Evolutionary conservation across 495 filamentous ascomycete genomes (phyloP), one percentile per base, ranked within the genome.

Genomic region (Penicillium arizonense): DNA sequence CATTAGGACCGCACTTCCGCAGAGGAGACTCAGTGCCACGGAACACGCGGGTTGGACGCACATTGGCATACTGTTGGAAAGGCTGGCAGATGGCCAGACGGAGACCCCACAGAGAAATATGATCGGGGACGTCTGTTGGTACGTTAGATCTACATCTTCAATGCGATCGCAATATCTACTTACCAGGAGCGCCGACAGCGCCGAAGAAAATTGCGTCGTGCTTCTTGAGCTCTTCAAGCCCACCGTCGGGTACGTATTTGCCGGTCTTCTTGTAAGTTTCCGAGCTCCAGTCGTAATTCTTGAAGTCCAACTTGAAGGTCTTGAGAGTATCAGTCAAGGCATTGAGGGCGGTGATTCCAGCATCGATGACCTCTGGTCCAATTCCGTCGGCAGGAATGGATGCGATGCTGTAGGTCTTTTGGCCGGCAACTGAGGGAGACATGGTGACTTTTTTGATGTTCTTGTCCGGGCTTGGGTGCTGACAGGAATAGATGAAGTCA

Each of bases 121-220:
- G 78, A 47, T 83, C 79, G 13, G 80, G 78, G 11, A 82, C 77
- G 47, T 80, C 78, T 81, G 41, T 50, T 52, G 3, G 58, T 62
- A 23, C 65, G 62, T 24, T 20, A 45, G 46, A 57, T 42, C 35
- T 26, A 42, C 12, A 11, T 24, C 16, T 34, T 24, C 13, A 28
- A 24, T 37, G 1, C 3, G 10, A 11, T 49, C 0, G 8, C 35
- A 33, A 4, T 14, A 4, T 50, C 12, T 32, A 35, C 57, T 51
- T 69, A 79, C 78, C 77, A 3, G 78, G 80, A 14, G 75, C 77
- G 2, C 80, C 80, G 42, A 82, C 80, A 23, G 79, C 77, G 5
- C 80, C 80, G 47, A 83, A 83, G 16, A 82, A 67, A 42, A 82
- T 81, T 2, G 80, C 80, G 58, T 83, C 73, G 38, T 74, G 74